Evolutionary conservation across 2,329 filamentous ascomycete species (phyloP).

Genomic region (Paracoccidioides lutzii): DNA sequence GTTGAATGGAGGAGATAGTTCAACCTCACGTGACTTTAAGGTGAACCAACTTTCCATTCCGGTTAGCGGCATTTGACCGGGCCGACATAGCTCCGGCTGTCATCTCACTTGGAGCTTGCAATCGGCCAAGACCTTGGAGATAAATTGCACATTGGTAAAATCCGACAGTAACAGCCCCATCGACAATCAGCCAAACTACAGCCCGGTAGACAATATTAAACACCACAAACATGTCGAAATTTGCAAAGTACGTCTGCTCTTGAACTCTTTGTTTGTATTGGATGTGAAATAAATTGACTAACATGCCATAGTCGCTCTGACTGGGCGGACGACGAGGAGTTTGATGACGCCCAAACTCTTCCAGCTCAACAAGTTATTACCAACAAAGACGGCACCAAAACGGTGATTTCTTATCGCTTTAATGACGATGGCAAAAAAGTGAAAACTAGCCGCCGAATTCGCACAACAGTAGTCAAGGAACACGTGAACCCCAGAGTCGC

Average conservation of each 20-base stretch:
- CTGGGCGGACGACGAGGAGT: constrained; percentile 87
- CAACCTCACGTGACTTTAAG: neutral
- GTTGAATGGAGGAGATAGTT: neutral
- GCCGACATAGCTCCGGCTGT: neutral
- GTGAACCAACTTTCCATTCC: neutral
- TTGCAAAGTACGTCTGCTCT: neutral
- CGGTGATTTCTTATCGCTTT: constrained; percentile 75
- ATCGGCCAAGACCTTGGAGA: neutral
- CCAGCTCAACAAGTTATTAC: constrained; percentile 77
- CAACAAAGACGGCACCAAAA: constrained; percentile 98
- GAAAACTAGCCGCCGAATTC: constrained; percentile 92
- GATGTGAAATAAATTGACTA: neutral
- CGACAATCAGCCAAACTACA: neutral
- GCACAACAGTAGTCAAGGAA: constrained; percentile 80
- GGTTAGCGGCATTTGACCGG: neutral
- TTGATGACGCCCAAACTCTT: constrained; percentile 74
- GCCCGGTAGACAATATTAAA: neutral
- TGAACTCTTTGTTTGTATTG: neutral
- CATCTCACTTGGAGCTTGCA: neutral
- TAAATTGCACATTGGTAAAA: constrained; percentile 3
- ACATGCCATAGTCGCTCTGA: constrained; percentile 34
- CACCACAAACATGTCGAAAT: constrained; percentile 1
- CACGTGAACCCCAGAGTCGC: constrained; percentile 93
- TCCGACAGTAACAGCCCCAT: neutral
- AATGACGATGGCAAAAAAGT: constrained; percentile 93